Evolutionary conservation across 805 yeast genomes (phyloP), one percentile per base, ranked within the genome.

Genomic region (Wickerhamiella kurtzmanii): DNA sequence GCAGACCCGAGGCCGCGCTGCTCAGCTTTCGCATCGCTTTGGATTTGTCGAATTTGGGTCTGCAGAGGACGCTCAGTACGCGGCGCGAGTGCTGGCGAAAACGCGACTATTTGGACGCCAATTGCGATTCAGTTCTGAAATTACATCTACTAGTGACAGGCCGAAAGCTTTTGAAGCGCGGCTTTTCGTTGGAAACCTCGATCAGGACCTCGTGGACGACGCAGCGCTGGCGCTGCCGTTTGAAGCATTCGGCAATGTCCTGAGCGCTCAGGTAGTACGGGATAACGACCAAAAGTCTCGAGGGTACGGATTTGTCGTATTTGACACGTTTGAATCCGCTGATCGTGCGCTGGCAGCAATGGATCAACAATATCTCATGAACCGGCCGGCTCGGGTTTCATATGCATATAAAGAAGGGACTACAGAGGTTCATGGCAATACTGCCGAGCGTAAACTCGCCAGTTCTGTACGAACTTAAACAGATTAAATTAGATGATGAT

Each of bases 1-100:
- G 3, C 18, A 37, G 32, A 79, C 77, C 57, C 96, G 87, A 58
- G 41, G 41, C 8, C 20, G 20, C 5, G n/a, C 5, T 15, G 21
- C 44, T 2, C 21, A 32, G 19, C 72, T 85, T 51, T 67, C 73
- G 1, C 87, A 82, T 56, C 94, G 82, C 57, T 89, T 70, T 65
- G 96, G 94, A 8, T 89, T 92, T 64, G 81, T 82, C 1, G 92
- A 84, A 59, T 80, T 82, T 56, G 63, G 67, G 44, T 66, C 69
- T 15, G 64, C 65, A 2, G 68, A 64, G 17, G 96, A 86, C 55
- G 80, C 82, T 0, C 80, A 77, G 6, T 89, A 87, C 60, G 84
- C 79, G 1, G 62, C 73, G 35, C 70, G 74, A 48, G 62, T 82
- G 1, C 60, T 84, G 59, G 67, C 72, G 49, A 87, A 86, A 4